Evolutionary conservation across 2,329 filamentous ascomycete species (phyloP), one percentile per base, ranked within the genome.

Genomic region (Microsporum canis): DNA sequence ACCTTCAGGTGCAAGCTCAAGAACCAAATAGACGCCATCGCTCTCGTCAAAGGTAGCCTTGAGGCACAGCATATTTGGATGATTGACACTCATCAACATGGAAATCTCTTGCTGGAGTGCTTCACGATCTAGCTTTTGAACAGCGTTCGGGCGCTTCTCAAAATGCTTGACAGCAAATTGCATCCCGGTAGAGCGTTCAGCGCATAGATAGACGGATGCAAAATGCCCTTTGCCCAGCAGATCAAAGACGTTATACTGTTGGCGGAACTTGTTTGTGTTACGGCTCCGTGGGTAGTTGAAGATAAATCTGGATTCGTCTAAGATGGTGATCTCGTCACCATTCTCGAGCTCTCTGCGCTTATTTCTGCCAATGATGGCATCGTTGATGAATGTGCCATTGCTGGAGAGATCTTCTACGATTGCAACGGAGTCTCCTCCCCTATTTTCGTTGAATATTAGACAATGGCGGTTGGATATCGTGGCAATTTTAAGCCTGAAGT

Each of bases 381-480:
- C 91, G 70, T 97, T 97, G 68, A 99, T 87, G 71, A 91, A 99
- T 0, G 95, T 99, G 58, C 94, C 94, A 71, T 99, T 99, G 71
- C 86, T 94, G 5, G 94, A 99, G 23, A 97, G 77, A 72, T 99
- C 94, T 72, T 99, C 91, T 3, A 99, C 75, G 10, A 97, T 82
- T 6, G 90, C 92, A 47, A 84, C 75, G 0, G 78, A 71, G 64
- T 80, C 79, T 38, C 84, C 82, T 58, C 78, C 76, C 64, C 79
- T 81, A 65, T 81, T 84, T 70, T 86, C 82, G 57, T 78, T 71
- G 66, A 79, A 78, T 59, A 80, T 65, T 51, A 80, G 65, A 84
- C 80, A 66, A 79, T 82, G 72, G 3, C 91, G 83, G 71, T 97
- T 97, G 17, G 91, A 96, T 49, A 96, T 86, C 3, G 89, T 89